Conservation (phyloP, 208 protist genomes). For the Trypanosomatidae sp. region DNA sequence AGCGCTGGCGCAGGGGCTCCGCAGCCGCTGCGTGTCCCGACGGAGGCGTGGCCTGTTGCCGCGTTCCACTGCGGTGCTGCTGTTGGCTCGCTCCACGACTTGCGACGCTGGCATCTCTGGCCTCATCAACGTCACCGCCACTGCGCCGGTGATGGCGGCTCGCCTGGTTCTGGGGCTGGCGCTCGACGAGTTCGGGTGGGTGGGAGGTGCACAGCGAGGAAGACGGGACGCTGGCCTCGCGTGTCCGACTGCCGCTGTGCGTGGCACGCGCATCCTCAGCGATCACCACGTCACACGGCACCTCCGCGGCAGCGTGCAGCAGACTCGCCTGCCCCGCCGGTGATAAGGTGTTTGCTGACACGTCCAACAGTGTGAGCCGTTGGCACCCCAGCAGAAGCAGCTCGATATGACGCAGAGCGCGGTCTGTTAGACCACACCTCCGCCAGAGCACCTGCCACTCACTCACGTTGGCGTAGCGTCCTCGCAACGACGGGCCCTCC, state of each 20-base stretch:
- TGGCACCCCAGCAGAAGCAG: conserved; percentile 47
- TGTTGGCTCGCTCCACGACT: not conserved
- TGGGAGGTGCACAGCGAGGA: not conserved
- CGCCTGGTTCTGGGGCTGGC: not conserved
- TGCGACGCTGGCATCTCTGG: not conserved
- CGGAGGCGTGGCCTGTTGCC: not conserved
- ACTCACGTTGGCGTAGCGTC: conserved; percentile 1
- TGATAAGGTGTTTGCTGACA: conserved; percentile 37
- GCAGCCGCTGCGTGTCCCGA: not conserved
- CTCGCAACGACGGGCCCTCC: conserved; percentile 8
- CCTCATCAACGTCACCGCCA: not conserved
- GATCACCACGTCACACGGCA: conserved; percentile 32
- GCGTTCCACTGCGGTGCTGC: not conserved
- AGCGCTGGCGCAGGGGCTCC: conserved; percentile 5
- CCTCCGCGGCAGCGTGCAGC: conserved; percentile 20
- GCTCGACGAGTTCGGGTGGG: not conserved
- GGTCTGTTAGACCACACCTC: conserved; percentile 52
- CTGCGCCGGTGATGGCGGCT: not conserved
- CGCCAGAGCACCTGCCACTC: conserved; percentile 45
- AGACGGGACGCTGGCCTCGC: conserved; percentile 7
- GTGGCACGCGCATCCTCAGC: conserved; percentile 5
- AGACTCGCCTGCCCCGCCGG: conserved; percentile 21
- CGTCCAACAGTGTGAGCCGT: conserved; percentile 37
- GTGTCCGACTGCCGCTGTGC: conserved; percentile 4
- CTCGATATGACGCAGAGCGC: conserved; percentile 39